Conservation (phyloP, 2,329 filamentous ascomycete genomes). For the Cladosporium halotolerans region DNA sequence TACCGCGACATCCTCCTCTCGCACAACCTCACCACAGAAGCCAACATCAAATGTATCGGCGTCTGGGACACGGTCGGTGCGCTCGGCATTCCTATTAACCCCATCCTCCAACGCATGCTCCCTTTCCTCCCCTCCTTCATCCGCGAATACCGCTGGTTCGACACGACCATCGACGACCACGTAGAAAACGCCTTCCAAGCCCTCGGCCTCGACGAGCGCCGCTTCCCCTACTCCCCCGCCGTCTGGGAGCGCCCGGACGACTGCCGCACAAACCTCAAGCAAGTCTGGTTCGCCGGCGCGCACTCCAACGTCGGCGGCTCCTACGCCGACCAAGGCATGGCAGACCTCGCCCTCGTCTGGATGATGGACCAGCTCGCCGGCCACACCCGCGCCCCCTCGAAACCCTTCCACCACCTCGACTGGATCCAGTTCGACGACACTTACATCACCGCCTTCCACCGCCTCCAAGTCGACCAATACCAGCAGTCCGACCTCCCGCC, state of each 20-base stretch:
- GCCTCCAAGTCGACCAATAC: constrained; percentile 22
- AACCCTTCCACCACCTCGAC: constrained; percentile 22
- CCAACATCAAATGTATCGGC: constrained; percentile 32
- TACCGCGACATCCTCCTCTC: constrained; percentile 24
- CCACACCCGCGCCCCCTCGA: constrained; percentile 20
- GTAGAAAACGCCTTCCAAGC: constrained; percentile 52
- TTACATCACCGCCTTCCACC: constrained; percentile 25
- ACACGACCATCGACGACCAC: constrained; percentile 29
- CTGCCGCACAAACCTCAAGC: constrained; percentile 36
- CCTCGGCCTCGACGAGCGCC: constrained; percentile 48
- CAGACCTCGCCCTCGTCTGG: constrained; percentile 37
- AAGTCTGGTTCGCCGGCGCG: constrained; percentile 52
- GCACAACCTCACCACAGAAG: constrained; percentile 17
- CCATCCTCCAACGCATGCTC: constrained; percentile 22
- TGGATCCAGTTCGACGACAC: constrained; percentile 33
- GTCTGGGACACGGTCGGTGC: constrained; percentile 47
- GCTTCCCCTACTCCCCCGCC: constrained; percentile 46
- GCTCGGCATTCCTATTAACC: constrained; percentile 32
- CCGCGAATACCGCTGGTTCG: constrained; percentile 30
- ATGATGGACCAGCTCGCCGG: constrained; percentile 36
- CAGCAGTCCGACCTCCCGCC: constrained; percentile 12
- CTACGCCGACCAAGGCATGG: constrained; percentile 26
- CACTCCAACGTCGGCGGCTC: constrained; percentile 50
- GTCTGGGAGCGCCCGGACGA: constrained; percentile 38
- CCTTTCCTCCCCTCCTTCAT: constrained; percentile 25